phyloP scores from a whole-genome alignment of 2,329 filamentous ascomycete genomes.

The Cladophialophora yegresii region DNA sequence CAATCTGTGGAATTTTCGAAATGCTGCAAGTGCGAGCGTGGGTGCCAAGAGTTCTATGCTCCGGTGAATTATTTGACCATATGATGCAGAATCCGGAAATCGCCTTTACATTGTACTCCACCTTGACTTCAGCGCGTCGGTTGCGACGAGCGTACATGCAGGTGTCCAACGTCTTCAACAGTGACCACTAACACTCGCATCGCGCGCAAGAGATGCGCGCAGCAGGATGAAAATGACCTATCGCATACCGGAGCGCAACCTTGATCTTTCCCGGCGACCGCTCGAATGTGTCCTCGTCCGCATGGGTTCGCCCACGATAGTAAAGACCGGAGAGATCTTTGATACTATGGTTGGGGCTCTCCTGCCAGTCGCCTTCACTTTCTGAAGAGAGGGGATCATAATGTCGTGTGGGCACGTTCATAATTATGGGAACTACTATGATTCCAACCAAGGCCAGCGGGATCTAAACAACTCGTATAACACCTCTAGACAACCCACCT shows the following conservation, averaged over 20 bases:
- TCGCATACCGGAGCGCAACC: not conserved
- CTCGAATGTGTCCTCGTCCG: not conserved
- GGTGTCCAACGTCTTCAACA: not conserved
- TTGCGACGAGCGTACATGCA: not conserved
- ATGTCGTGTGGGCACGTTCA: constrained; percentile 31
- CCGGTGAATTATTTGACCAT: constrained; percentile 1
- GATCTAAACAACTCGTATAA: constrained; percentile 23
- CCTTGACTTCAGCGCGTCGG: constrained; percentile 6
- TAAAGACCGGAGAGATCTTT: not conserved
- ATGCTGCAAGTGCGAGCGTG: constrained; percentile 13
- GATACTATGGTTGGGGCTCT: not conserved
- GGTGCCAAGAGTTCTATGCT: constrained; percentile 25
- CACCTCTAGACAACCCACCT: not conserved
- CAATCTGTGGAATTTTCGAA: constrained; percentile 20
- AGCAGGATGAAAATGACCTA: not conserved
- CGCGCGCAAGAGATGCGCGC: not conserved
- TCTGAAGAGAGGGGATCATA: not conserved
- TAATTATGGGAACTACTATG: constrained; percentile 26
- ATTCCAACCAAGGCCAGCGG: constrained; percentile 22
- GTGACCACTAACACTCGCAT: not conserved
- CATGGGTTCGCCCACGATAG: not conserved
- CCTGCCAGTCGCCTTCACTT: not conserved
- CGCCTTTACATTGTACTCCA: not conserved
- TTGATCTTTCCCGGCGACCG: not conserved
- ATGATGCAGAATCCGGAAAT: not conserved